Base-by-base conservation (phyloP, 495 filamentous ascomycete genomes). In the Daldinia bambusicola region DNA sequence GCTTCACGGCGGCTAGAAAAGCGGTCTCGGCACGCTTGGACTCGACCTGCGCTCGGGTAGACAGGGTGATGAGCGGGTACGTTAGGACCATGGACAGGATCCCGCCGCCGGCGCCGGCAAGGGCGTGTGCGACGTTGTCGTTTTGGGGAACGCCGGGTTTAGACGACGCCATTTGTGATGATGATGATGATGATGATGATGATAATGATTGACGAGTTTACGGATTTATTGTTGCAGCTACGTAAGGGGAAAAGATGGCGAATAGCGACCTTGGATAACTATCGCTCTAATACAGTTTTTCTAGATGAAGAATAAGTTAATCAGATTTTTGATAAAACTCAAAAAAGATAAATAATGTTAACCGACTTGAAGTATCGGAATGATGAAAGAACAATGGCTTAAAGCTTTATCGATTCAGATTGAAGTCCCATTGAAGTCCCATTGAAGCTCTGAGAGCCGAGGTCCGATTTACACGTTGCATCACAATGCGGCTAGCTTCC, bases 51-150 rank as follows among this genome's bases (percentile, higher is more conserved):
- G 96, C 95, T 77, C 95, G 91, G 22, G 95, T 99, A 13, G 95
- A 99, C 61, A 99, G 91, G 9, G 95, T 99, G 71, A 99, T 95
- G 62, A 99, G 88, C 14, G 95, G 95, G 78, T 99, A 97, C 89
- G 95, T 98, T 77, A 99, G 80, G 67, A 93, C 87, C 95, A 98
- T 98, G 40, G 95, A 97, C 18, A 98, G 84, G 32, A 98, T 88
- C 36, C 95, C 95, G 67, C 95, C 95, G 64, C 95, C 93, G 41
- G 93, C 92, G 58, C 94, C 94, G 48, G 92, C 90, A 64, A 97
- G 84, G 59, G 93, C 92, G 80, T 97, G 93, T 57, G 94, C 91
- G 76, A 97, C 91, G 79, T 97, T 95, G 82, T 97, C 93, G 74
- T 91, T 93, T 76, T 94, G 92, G 64, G 92, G 84, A 41, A 83